Base-by-base conservation (phyloP, 129 eudicot species). In the Artemisia argyi region DNA sequence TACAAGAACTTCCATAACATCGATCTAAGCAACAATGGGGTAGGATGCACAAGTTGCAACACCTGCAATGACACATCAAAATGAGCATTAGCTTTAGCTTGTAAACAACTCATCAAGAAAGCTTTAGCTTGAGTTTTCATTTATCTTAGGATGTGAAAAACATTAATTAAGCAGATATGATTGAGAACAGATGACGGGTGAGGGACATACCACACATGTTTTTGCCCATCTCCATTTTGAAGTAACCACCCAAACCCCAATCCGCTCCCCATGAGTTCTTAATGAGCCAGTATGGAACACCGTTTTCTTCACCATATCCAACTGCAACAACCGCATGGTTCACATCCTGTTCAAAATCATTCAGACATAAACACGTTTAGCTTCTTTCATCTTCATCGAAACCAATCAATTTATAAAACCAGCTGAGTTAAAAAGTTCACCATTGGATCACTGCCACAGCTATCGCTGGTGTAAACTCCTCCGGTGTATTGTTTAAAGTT, bases 291-390 rank as follows among this genome's bases (percentile, higher is more conserved):
- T 95, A 95, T 3, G 96, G 91, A 54, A 81, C 77, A 48, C 94
- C 99, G 44, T 90, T 46, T 91, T 95, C 99, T 55, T 83, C 97
- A 46, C 99, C 99, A 74, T 95, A 95, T 60, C 99, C 99, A 71
- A 95, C 99, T 15, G 99, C 99, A 75, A 95, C 85, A 68, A 95
- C 99, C 17, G 99, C 99, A 78, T 91, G 97, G 84, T 95, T 95
- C 84, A 95, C 99, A 72, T 95, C 99, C 99, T 95, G 84, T 86
- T 73, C 66, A 58, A 58, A 22, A 70, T 11, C 59, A 14, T 13
- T 17, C 56, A 46, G 71, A 54, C 65, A 61, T 69, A 57, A 69
- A 74, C 46, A 7, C 11, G 11, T 39, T 1, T 0, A 39, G 46
- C 1, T 39, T 39, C 9, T 39, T 39, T 39, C 0, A 39, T 39